phyloP scores from a whole-genome alignment of 23 red algal species.

The Cyanidioschyzon merolae region DNA sequence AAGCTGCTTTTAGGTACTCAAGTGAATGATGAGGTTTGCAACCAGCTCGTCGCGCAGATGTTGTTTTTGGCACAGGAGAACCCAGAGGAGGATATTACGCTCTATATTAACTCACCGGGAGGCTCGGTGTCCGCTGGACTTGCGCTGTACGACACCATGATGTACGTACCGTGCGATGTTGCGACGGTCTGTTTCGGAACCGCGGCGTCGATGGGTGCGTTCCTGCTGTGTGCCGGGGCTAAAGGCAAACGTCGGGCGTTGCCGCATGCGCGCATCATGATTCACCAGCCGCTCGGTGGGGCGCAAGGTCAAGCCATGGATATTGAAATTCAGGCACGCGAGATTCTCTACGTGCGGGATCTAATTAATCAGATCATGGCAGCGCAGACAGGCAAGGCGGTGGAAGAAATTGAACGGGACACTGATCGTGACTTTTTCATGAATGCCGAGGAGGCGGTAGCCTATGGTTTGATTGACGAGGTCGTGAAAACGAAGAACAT shows the following conservation, averaged over 20 bases:
- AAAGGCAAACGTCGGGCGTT: constrained; percentile 65
- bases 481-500: constrained; percentile 63
- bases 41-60: constrained; percentile 76
- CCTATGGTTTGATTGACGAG: constrained; percentile 86
- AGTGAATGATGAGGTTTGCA: constrained; percentile 73
- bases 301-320: constrained; percentile 93
- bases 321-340: constrained; percentile 89
- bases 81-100: constrained; percentile 58
- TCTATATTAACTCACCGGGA: constrained; percentile 93
- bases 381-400: constrained; percentile 43
- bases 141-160: constrained; percentile 96
- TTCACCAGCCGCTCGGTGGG: constrained; percentile 89
- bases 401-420: constrained; percentile 61
- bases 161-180: constrained; percentile 65
- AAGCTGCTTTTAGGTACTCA: constrained; percentile 69
- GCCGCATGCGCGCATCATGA: constrained; percentile 94
- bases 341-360: constrained; percentile 77
- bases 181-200: constrained; percentile 82
- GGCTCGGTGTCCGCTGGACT: constrained; percentile 82
- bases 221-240: constrained; percentile 73
- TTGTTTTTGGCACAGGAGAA: constrained; percentile 82
- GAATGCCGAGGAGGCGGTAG: constrained; percentile 72
- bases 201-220: constrained; percentile 89
- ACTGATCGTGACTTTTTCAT: constrained; percentile 95
- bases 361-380: constrained; percentile 67